Conservation (phyloP, 495 filamentous ascomycete genomes). For the Penicillium pulvis region DNA sequence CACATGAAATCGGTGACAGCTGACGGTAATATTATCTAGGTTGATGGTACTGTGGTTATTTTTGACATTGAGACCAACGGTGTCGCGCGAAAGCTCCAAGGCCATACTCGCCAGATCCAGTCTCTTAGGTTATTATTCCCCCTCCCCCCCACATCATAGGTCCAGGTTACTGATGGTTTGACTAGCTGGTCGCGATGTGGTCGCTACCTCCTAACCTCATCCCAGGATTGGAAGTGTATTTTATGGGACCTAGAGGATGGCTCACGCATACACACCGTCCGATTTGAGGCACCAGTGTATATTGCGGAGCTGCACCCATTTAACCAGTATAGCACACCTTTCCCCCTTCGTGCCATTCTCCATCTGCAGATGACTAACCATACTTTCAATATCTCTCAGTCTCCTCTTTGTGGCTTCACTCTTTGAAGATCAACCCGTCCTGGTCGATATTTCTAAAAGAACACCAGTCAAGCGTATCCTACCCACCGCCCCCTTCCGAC, state of each 20-base stretch:
- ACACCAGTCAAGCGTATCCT: conserved; percentile 72
- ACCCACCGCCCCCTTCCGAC: conserved; percentile 76
- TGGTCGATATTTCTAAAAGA: conserved; percentile 74
- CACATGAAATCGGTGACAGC: background rate
- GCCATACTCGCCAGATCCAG: conserved; percentile 88
- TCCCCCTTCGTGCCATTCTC: background rate
- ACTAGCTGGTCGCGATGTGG: conserved; percentile 88
- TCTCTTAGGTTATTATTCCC: too few relatives aligned
- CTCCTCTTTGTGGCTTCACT: conserved; percentile 82
- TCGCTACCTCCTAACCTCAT: conserved; percentile 90
- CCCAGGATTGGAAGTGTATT: conserved; percentile 92
- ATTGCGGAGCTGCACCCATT: conserved; percentile 92
- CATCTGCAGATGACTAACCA: background rate
- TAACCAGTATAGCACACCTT: conserved; percentile 67
- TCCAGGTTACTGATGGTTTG: conserved; percentile 17
- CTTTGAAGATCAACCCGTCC: conserved; percentile 87
- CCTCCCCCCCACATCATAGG: background rate
- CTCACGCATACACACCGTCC: conserved; percentile 66
- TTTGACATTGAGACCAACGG: conserved; percentile 98
- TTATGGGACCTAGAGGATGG: conserved; percentile 90
- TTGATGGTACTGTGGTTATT: conserved; percentile 90
- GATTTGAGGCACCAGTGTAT: conserved; percentile 90
- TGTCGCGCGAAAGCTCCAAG: conserved; percentile 87
- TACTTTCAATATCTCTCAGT: conserved; percentile 42
- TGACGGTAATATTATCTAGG: conserved; percentile 36